Conservation (phyloP, 768 basidiomycete species). For the Psilocybe azurescens region DNA sequence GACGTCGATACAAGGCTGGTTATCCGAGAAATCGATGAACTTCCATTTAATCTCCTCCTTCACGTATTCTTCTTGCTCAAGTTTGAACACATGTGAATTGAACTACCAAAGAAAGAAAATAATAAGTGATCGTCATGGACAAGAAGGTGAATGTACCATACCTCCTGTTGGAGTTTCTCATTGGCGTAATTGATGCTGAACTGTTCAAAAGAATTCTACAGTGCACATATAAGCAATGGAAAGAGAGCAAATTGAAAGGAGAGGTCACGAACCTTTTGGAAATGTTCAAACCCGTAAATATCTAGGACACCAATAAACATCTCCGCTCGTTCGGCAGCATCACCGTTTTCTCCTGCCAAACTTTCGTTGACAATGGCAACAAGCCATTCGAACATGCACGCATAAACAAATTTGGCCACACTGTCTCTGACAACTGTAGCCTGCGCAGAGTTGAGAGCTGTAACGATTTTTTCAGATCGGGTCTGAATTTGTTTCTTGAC, state of each 20-base stretch:
- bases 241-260: neutral
- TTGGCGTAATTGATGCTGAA: constrained; percentile 99
- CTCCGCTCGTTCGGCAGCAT: constrained; percentile 87
- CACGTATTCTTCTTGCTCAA: constrained; percentile 99
- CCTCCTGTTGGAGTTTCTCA: constrained; percentile 97
- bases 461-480: constrained; percentile 94
- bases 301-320: constrained; percentile 99
- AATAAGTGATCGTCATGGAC: constrained; percentile 6
- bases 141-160: constrained; percentile 32
- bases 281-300: constrained; percentile 97
- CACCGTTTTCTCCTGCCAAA: constrained; percentile 92
- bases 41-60: constrained; percentile 99
- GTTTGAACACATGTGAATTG: constrained; percentile 98
- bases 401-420: constrained; percentile 98
- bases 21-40: constrained; percentile 99
- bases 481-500: constrained; percentile 97
- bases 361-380: constrained; percentile 98
- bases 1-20: constrained; percentile 98
- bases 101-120: constrained; percentile 57
- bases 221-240: constrained; percentile 2
- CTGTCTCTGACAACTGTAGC: constrained; percentile 95
- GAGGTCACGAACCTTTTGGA: constrained; percentile 75
- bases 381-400: constrained; percentile 98
- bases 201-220: constrained; percentile 90
- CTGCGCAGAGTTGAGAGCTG: constrained; percentile 82